A percentile compares a stretch with the other conserved stretches of the same genome.
These are phyloP conservation scores for Thielaviopsis populi DNA, from an alignment of 2,329 filamentous ascomycete species.

Conservation along the genomic window DNA sequence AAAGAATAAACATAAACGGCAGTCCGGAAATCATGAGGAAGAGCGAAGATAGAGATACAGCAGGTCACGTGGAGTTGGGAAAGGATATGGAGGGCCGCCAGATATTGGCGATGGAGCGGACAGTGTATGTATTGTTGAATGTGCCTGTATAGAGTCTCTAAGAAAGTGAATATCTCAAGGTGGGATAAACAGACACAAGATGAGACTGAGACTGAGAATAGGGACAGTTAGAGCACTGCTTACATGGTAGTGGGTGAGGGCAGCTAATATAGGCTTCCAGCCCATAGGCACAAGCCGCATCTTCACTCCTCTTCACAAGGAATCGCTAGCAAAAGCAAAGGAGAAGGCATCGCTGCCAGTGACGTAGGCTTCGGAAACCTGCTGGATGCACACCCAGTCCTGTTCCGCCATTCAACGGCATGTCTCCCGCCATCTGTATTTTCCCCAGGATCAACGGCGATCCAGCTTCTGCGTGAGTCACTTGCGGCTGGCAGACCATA, in stretches of 20 bases:
- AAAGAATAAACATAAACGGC: slow-evolving; percentile 8
- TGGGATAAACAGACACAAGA: background rate
- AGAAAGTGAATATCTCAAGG: background rate
- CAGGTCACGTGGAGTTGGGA: background rate
- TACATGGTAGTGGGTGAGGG: background rate
- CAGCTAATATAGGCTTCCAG: background rate
- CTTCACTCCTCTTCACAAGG: background rate
- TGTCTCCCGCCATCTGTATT: background rate
- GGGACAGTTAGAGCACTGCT: background rate
- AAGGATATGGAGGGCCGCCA: background rate
- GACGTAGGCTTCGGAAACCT: background rate
- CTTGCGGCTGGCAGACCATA: background rate
- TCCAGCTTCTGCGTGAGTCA: background rate
- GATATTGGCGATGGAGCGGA: background rate
- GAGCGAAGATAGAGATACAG: background rate
- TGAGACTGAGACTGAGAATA: background rate
- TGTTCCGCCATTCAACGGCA: background rate
- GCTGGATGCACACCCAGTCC: background rate
- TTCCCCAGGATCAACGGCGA: background rate
- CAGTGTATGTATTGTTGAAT: background rate
- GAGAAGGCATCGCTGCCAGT: background rate
- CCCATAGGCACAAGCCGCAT: background rate
- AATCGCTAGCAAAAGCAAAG: background rate
- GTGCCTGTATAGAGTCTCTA: background rate
- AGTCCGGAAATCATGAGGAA: slow-evolving; percentile 9